Evolutionary conservation across 768 basidiomycete species (phyloP).

Genomic region (Boletus rubroflammeus): DNA sequence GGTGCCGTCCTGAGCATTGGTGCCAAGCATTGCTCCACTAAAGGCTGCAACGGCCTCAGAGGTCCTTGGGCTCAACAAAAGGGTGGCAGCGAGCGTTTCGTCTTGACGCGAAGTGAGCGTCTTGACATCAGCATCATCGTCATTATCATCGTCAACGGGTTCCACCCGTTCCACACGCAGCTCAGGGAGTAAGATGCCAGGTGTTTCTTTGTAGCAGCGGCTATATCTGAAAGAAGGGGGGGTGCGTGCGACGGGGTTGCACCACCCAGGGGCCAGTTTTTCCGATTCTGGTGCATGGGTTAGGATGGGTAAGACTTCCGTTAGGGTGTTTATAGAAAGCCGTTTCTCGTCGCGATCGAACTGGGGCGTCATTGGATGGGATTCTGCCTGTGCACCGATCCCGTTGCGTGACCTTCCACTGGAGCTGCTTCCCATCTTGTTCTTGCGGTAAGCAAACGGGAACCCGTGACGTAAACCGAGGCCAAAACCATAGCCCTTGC

Average conservation of each 20-base stretch:
- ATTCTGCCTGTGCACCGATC: conserved; percentile 10
- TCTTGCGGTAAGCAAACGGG: conserved; percentile 23
- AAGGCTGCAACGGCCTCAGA: conserved; percentile 25
- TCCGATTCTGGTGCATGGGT: conserved; percentile 27
- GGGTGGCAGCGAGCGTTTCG: conserved; percentile 39
- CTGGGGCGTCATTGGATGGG: conserved; percentile 21
- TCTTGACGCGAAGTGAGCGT: conserved; percentile 31
- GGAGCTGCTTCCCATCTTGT: conserved; percentile 18
- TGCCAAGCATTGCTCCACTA: neutral
- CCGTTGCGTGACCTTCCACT: conserved; percentile 17
- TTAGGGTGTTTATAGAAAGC: conserved; percentile 23
- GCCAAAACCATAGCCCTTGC: conserved; percentile 34
- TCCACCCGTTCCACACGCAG: conserved; percentile 12
- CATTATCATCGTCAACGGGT: conserved; percentile 15
- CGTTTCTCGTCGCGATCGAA: conserved; percentile 29
- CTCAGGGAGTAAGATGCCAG: conserved; percentile 22
- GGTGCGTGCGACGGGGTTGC: conserved; percentile 20
- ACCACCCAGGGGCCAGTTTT: conserved; percentile 33
- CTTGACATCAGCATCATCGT: conserved; percentile 30
- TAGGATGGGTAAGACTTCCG: conserved; percentile 16
- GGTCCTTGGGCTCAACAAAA: conserved; percentile 45
- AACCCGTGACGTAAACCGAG: conserved; percentile 30
- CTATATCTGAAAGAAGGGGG: conserved; percentile 13
- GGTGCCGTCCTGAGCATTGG: conserved; percentile 5
- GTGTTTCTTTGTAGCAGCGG: conserved; percentile 1